These are phyloP conservation scores for Dendrothele bispora DNA, from an alignment of 768 basidiomycete species.

Conservation along the genomic window DNA sequence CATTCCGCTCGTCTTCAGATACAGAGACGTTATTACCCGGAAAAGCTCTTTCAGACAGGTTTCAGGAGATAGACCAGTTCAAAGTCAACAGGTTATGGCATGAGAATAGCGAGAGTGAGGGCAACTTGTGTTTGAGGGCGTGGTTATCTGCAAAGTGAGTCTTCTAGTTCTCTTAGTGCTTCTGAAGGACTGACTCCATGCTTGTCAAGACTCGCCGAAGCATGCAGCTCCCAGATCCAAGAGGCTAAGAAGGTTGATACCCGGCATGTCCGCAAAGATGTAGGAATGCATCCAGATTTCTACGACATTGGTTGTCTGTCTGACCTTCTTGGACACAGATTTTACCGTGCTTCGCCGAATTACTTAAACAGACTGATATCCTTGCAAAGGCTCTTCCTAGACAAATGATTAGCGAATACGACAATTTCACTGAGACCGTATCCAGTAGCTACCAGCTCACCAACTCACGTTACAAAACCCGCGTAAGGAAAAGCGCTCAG, in stretches of 20 bases:
- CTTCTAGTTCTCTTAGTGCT: not conserved
- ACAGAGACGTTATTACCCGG: constrained; percentile 23
- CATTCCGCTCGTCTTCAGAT: constrained; percentile 19
- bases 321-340: constrained; percentile 27
- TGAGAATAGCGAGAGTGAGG: constrained; percentile 12
- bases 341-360: constrained; percentile 25
- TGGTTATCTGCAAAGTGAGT: constrained; percentile 35
- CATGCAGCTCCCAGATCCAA: not conserved
- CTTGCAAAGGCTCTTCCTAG: constrained; percentile 33
- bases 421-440: constrained; percentile 15
- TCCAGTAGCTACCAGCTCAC: constrained; percentile 29
- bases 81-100: constrained; percentile 30
- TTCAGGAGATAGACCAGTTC: constrained; percentile 4
- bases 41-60: no score
- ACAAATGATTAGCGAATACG: constrained; percentile 34
- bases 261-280: constrained; percentile 13
- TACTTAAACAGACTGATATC: constrained; percentile 32
- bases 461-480: constrained; percentile 42
- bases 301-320: not conserved
- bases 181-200: not conserved
- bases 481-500: constrained; percentile 35
- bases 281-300: constrained; percentile 9
- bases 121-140: constrained; percentile 38
- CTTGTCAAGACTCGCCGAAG: constrained; percentile 22
- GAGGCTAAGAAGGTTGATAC: constrained; percentile 16